A percentile compares a stretch with the other conserved stretches of the same genome.
These are phyloP conservation scores for Penicillium bialowiezense DNA, from an alignment of 495 filamentous ascomycete genomes.

Conservation along the genomic window DNA sequence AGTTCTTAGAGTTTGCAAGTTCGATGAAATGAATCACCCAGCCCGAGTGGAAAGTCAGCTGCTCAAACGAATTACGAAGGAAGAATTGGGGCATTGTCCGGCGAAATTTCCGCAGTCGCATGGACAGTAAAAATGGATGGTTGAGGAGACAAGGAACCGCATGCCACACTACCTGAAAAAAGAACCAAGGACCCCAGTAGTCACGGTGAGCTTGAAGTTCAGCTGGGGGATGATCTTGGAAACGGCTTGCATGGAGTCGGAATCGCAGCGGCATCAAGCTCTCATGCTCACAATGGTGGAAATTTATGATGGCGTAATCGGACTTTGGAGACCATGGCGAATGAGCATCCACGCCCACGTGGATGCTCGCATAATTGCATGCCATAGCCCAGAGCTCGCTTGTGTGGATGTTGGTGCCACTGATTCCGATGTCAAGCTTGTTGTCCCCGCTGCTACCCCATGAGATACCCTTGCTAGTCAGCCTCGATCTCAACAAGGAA, in stretches of 20 bases:
- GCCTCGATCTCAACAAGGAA: conserved; percentile 1
- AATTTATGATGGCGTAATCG: conserved; percentile 39
- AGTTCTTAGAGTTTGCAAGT: conserved; percentile 25
- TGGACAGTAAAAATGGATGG: conserved; percentile 42
- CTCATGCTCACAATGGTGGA: conserved; percentile 42
- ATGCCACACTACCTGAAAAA: conserved; percentile 41
- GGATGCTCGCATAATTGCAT: conserved; percentile 35
- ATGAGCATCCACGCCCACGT: conserved; percentile 21
- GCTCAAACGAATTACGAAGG: conserved; percentile 35
- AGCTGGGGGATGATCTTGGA: conserved; percentile 29
- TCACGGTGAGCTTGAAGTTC: conserved; percentile 35
- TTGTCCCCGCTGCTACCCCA: conserved; percentile 8
- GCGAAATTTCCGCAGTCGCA: conserved; percentile 39
- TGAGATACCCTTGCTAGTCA: not conserved
- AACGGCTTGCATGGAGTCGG: conserved; percentile 38
- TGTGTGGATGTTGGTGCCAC: conserved; percentile 32
- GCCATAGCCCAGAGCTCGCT: conserved; percentile 41
- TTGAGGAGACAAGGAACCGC: conserved; percentile 42
- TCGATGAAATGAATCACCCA: conserved; percentile 35
- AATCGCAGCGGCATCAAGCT: conserved; percentile 41
- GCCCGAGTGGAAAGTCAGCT: conserved; percentile 28
- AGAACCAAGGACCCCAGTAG: conserved; percentile 46
- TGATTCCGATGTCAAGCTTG: conserved; percentile 35
- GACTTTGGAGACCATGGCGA: conserved; percentile 45
- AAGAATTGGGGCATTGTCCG: conserved; percentile 38